phyloP scores from a whole-genome alignment of 2,329 filamentous ascomycete species.

The Ambrosiella xylebori region DNA sequence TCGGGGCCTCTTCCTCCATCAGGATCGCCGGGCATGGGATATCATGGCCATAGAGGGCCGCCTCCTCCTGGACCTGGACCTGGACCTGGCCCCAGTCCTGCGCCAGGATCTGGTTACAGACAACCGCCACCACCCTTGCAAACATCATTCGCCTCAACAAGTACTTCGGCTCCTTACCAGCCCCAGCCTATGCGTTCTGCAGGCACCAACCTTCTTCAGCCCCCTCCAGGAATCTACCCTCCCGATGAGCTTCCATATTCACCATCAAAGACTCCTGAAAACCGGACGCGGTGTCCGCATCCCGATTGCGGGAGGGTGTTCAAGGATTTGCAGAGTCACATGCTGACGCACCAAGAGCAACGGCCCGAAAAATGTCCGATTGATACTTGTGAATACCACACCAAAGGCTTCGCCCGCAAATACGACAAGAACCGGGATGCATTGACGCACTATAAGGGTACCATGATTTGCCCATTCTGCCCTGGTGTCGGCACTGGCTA shows the following conservation, averaged over 20 bases:
- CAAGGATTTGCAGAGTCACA: constrained; percentile 64
- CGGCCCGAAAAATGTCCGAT: constrained; percentile 94
- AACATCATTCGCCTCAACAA: constrained; percentile 1
- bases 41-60: neutral
- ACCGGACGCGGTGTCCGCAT: constrained; percentile 35
- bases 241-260: constrained; percentile 4
- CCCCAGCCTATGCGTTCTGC: constrained; percentile 5
- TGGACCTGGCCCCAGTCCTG: neutral
- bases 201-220: constrained; percentile 5
- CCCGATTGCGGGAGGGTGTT: constrained; percentile 42
- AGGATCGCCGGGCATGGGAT: neutral
- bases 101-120: neutral
- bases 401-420: constrained; percentile 86
- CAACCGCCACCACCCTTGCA: constrained; percentile 5
- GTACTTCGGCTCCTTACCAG: constrained; percentile 1
- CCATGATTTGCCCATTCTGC: constrained; percentile 95
- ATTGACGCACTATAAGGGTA: constrained; percentile 91
- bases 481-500: constrained; percentile 71
- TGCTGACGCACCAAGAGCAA: constrained; percentile 89
- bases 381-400: constrained; percentile 78
- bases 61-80: no score
- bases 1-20: neutral
- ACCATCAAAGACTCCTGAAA: constrained; percentile 21
- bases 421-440: constrained; percentile 98
- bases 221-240: neutral